These are phyloP conservation scores for Eleusine coracana DNA, from an alignment of 176 grass and related monocot species.

Conservation along the genomic window DNA sequence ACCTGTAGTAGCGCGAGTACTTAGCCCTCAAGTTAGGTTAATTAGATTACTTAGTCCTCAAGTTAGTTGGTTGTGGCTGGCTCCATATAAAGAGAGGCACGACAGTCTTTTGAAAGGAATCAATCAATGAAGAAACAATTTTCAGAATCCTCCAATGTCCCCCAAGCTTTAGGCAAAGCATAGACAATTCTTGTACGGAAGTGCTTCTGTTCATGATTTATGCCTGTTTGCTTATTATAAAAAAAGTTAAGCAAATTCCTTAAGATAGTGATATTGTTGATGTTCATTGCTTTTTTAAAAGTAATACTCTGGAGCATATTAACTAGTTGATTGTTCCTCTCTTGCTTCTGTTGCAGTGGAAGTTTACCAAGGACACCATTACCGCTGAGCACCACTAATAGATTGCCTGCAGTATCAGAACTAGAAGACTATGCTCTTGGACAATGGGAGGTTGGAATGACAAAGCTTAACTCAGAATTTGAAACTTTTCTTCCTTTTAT, in stretches of 20 bases:
- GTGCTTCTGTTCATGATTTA: not conserved
- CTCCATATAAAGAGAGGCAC: too few species aligned
- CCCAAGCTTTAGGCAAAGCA: too few species aligned
- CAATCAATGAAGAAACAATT: too few species aligned
- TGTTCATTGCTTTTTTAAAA: not conserved
- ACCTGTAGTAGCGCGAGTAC: too few species aligned
- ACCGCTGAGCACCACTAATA: conserved; percentile 54
- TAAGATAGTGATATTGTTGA: conserved; percentile 5
- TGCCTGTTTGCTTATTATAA: not conserved
- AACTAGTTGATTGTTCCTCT: conserved; percentile 18
- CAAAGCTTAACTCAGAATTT: conserved; percentile 16
- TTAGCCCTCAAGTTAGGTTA: too few species aligned
- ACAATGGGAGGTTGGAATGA: conserved; percentile 85
- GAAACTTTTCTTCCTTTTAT: conserved; percentile 23
- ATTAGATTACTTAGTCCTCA: too few species aligned
- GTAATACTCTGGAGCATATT: conserved; percentile 1
- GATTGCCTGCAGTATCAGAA: conserved; percentile 76
- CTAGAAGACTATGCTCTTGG: conserved; percentile 73
- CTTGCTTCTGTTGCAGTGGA: conserved; percentile 59
- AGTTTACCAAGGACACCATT: conserved; percentile 81
- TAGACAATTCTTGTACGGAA: not conserved
- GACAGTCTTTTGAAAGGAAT: too few species aligned
- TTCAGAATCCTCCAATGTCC: too few species aligned
- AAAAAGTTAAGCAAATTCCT: conserved; percentile 4
- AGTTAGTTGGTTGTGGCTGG: too few species aligned